Conservation (phyloP, 1,284 basidiomycete species). For the Moesziomyces sp. region DNA sequence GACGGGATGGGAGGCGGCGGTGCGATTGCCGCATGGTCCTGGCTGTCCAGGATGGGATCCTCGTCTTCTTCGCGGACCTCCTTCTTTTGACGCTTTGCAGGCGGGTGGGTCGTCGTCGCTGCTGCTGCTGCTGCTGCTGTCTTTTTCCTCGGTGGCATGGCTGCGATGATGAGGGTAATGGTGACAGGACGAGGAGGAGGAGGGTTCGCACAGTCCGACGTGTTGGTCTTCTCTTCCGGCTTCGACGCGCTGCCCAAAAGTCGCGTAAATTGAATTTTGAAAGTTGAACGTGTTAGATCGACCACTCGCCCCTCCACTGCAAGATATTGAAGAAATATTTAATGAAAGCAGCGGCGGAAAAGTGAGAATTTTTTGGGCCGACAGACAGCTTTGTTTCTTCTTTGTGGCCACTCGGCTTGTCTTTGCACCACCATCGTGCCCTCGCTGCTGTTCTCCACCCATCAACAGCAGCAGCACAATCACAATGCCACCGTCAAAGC, state of each 20-base stretch:
- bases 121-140: background rate
- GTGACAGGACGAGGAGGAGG: background rate
- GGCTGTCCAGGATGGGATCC: slow-evolving; percentile 7
- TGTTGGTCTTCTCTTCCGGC: slow-evolving; percentile 11
- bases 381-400: too few species aligned
- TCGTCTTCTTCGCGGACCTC: background rate
- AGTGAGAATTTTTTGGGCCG: background rate
- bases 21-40: slow-evolving; percentile 7
- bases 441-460: slow-evolving; percentile 1
- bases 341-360: background rate
- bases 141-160: slow-evolving; percentile 29
- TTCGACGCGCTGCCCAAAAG: slow-evolving; percentile 8
- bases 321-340: background rate
- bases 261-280: slow-evolving; percentile 31
- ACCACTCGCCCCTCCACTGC: slow-evolving; percentile 16
- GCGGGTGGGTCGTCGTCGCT: background rate
- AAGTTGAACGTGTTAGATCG: slow-evolving; percentile 6
- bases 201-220: background rate
- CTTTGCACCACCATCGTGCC: slow-evolving; percentile 3
- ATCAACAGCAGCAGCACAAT: slow-evolving; percentile 2
- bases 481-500: slow-evolving; percentile 9
- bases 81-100: slow-evolving; percentile 10
- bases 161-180: background rate
- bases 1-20: slow-evolving; percentile 46
- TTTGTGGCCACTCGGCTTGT: too few species aligned